phyloP scores from a whole-genome alignment of 116 monocot species.

The Phalaenopsis hybrid region DNA sequence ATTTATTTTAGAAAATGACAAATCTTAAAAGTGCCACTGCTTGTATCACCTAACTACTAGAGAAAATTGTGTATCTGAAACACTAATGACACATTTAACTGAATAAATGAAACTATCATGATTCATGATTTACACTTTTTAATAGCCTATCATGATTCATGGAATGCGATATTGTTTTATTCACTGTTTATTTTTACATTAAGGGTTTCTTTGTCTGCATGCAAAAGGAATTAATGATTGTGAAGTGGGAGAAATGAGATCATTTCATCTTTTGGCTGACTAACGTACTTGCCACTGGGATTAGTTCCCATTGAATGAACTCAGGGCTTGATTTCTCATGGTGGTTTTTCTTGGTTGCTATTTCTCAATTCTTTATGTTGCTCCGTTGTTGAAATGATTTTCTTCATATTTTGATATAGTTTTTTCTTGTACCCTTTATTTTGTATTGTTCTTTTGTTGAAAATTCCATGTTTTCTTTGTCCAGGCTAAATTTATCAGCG shows the following conservation, averaged over 20 bases:
- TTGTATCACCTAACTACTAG: neutral
- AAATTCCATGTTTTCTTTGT: slow-evolving; percentile 9
- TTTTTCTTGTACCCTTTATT: neutral
- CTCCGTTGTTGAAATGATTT: neutral
- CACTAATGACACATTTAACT: neutral
- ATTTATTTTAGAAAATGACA: neutral
- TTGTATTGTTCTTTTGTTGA: neutral
- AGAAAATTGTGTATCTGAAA: neutral
- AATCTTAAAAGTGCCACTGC: neutral
- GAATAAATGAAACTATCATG: neutral
- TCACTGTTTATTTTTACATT: neutral
- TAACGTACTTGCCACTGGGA: neutral
- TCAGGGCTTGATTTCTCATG: neutral
- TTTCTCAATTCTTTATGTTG: neutral
- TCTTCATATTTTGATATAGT: neutral
- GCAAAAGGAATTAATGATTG: no score
- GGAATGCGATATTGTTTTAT: neutral
- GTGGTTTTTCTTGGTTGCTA: neutral
- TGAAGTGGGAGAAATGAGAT: neutral
- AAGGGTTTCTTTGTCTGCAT: neutral
- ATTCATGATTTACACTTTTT: neutral
- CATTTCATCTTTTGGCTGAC: neutral
- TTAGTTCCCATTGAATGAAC: neutral
- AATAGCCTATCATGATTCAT: neutral
- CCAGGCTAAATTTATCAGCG: slow-evolving; percentile 67